Evolutionary conservation across 495 filamentous ascomycete genomes (phyloP), one percentile per base, ranked within the genome.

Genomic region (Lasiosphaeriaceae sp.): DNA sequence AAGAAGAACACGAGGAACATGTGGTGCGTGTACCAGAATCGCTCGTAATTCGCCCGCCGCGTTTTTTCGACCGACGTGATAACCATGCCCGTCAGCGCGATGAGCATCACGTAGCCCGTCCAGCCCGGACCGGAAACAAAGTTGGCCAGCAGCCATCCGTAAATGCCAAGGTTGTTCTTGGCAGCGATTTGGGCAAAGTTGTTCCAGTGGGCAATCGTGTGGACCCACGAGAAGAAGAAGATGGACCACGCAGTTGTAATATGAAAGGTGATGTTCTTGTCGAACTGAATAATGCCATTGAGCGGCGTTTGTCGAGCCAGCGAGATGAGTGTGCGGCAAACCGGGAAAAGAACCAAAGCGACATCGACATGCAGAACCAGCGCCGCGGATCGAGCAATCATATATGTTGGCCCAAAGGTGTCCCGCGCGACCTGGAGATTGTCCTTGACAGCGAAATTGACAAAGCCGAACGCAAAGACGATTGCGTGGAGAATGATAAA

Each of bases 261-360:
- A 71, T 91, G 88, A 74, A 91, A 90, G 35, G 86, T 86, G 62
- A 90, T 90, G 68, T 89, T 90, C 72, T 89, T 90, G 69, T 89
- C 85, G 73, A 90, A 88, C 60, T 87, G 87, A 51, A 92, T 84
- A 64, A 90, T 86, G 56, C 87, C 86, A 65, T 89, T 88, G 34
- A 90, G 77, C 43, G 88, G 85, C 14, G 86, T 90, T 65, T 87
- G 85, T 62, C 89, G 77, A 49, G 83, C 80, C 57, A 90, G 77
- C 55, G 86, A 90, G 64, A 90, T 90, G 49, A 91, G 77, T 24
- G 87, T 90, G 51, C 87, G 82, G 73, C 89, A 92, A 53, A 90
- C 86, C 24, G 89, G 87, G 60, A 92, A 81, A n/a, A 91, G 73
- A 61, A 92, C 79, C 61, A 90, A 64, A 17, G 86, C 85, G 52